Conservation (phyloP, 805 yeast genomes). For the Lipomyces anomalus region DNA sequence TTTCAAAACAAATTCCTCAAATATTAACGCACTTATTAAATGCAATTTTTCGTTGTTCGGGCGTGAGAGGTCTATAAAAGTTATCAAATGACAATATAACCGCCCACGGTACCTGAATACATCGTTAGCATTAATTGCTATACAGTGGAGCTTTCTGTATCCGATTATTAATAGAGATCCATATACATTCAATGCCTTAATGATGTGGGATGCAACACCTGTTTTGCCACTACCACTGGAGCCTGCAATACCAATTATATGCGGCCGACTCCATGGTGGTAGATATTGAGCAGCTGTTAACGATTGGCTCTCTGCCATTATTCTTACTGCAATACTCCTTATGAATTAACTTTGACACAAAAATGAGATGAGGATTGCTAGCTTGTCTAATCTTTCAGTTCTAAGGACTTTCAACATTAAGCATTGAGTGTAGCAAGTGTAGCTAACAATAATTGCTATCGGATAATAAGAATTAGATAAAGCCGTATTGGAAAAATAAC, state of each 20-base stretch:
- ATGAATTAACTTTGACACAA: too few species aligned
- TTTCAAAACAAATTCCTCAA: not conserved
- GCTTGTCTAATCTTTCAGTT: too few species aligned
- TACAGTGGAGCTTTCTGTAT: too few species aligned
- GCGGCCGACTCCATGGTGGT: conserved; percentile 89
- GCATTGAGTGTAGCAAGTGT: too few species aligned
- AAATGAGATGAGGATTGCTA: too few species aligned
- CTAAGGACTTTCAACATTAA: too few species aligned
- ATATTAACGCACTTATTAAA: conserved; percentile 37
- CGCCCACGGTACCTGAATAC: conserved; percentile 87
- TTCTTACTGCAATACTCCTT: not conserved
- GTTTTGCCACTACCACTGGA: conserved; percentile 91
- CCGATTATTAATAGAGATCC: too few species aligned
- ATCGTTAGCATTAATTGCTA: not conserved
- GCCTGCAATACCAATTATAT: conserved; percentile 83
- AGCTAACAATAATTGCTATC: too few species aligned
- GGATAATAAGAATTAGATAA: too few species aligned
- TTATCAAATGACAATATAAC: conserved; percentile 84
- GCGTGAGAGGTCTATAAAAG: conserved; percentile 71
- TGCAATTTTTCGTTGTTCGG: conserved; percentile 58
- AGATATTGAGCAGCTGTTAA: conserved; percentile 37
- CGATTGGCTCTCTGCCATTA: conserved; percentile 1
- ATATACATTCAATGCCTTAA: conserved; percentile 49
- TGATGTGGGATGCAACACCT: conserved; percentile 77
- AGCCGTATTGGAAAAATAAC: too few species aligned